Evolutionary conservation across 495 filamentous ascomycete genomes (phyloP).

Genomic region (Baudoinia panamericana): DNA sequence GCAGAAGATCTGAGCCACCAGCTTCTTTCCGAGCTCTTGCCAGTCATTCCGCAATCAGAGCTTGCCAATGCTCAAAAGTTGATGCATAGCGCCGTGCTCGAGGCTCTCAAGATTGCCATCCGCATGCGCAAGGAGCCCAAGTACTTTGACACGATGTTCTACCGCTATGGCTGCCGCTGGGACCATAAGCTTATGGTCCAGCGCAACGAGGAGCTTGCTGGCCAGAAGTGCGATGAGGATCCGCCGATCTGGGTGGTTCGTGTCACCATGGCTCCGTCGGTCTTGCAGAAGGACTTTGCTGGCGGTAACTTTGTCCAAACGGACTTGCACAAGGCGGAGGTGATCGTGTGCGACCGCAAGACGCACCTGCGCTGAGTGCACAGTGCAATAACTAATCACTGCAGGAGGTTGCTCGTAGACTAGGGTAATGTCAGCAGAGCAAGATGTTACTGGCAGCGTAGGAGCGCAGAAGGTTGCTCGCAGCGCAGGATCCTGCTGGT

Average conservation of each 20-base stretch:
- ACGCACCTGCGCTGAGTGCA: constrained; percentile 1
- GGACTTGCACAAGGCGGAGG: constrained; percentile 8
- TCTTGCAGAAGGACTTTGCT: constrained; percentile 5
- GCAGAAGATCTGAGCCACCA: neutral
- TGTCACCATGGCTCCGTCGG: constrained; percentile 4
- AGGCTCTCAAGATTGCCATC: constrained; percentile 9
- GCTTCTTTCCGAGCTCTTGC: neutral
- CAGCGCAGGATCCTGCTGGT: too few relatives aligned
- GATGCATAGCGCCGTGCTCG: constrained; percentile 3
- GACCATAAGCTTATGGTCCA: constrained; percentile 11
- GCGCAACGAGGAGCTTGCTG: constrained; percentile 9
- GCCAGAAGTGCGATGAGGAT: constrained; percentile 3
- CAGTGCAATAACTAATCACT: too few relatives aligned
- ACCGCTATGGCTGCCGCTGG: constrained; percentile 10
- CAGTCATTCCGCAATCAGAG: neutral
- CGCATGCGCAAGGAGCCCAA: constrained; percentile 12
- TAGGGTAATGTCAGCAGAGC: too few relatives aligned
- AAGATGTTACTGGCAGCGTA: too few relatives aligned
- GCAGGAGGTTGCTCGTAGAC: too few relatives aligned
- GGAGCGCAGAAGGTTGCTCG: too few relatives aligned
- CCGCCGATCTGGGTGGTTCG: constrained; percentile 3
- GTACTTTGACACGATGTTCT: constrained; percentile 2
- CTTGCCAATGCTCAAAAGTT: neutral
- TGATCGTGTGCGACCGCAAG: constrained; percentile 8
- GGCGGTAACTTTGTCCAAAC: neutral